Conservation (phyloP, 768 basidiomycete genomes). For the Termitomyces sp. region DNA sequence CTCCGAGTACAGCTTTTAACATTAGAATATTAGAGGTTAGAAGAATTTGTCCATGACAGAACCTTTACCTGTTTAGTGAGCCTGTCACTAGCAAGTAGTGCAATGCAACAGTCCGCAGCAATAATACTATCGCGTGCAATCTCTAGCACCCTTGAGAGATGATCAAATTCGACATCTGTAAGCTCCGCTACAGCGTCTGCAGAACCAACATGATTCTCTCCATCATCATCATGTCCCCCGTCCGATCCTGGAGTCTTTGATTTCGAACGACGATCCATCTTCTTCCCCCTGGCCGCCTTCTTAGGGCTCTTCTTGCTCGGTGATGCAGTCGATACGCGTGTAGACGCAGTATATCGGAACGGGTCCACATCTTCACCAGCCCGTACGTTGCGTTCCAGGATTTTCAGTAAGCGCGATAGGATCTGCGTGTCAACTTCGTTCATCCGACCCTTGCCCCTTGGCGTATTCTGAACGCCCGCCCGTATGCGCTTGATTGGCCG, state of each 20-base stretch:
- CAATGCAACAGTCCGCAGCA: slow-evolving; percentile 81
- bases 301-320: slow-evolving; percentile 48
- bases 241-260: slow-evolving; percentile 33
- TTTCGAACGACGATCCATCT: slow-evolving; percentile 34
- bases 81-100: slow-evolving; percentile 70
- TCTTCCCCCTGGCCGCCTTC: slow-evolving; percentile 31
- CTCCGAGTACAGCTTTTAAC: slow-evolving; percentile 79
- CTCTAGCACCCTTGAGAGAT: slow-evolving; percentile 47
- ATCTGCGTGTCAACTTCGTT: slow-evolving; percentile 59
- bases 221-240: slow-evolving; percentile 27
- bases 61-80: slow-evolving; percentile 74
- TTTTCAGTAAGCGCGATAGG: slow-evolving; percentile 63
- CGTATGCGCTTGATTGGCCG: slow-evolving; percentile 65
- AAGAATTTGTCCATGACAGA: too few species aligned
- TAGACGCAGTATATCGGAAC: slow-evolving; percentile 36
- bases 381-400: slow-evolving; percentile 74
- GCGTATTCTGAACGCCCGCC: slow-evolving; percentile 36
- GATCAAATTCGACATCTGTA: slow-evolving; percentile 44
- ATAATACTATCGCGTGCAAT: slow-evolving; percentile 66
- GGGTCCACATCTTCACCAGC: slow-evolving; percentile 73
- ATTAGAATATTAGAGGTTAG: not conserved
- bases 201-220: slow-evolving; percentile 16
- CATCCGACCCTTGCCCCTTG: slow-evolving; percentile 49
- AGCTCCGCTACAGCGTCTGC: slow-evolving; percentile 19
- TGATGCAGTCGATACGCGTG: slow-evolving; percentile 22